Base-by-base conservation (phyloP, 2,329 filamentous ascomycete genomes). In the Didymosphaeria variabile region DNA sequence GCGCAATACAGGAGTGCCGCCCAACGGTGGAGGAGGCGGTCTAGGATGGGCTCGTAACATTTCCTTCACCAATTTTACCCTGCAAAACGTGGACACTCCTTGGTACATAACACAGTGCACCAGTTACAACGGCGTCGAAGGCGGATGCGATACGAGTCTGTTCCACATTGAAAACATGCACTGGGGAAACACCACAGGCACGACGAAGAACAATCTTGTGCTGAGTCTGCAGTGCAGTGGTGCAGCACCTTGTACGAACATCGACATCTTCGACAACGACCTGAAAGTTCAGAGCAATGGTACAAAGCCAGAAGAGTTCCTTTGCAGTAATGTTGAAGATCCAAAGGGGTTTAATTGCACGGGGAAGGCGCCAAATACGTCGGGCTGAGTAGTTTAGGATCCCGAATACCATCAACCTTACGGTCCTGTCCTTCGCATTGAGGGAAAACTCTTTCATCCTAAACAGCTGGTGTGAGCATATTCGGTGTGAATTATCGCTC, bases 11-110 rank as follows among this genome's bases (percentile, higher is more conserved):
- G 81, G 83, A 32, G 82, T 80, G 52, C 83, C 83, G 1, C 85
- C 85, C 4, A 87, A 88, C 65, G 85, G 86, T 17, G 85, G 85
- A 3, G 85, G 85, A 12, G 85, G 83, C 19, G 86, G 85, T 5
- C 65, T 82, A 0, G 85, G 85, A 17, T 77, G 73, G 51, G 73
- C 71, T 2, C 70, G 74, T 23, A 78, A 79, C 40, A 70, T 81
- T 32, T 67, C 63, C 13, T 76, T 77, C 56, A 69, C 67, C 8
- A 68, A 81, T 61, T 66, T 79, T 23, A 60, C 55, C 3, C 44
- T 72, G 12, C 67, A 61, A 10, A 62, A 65, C 5, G 61, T 75
- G 7, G 67, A 70, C 12, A 69, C 68, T 3, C 61, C 72, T 2
- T 70, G 79, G 49, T 58, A 69, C 13, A 74, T 79, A 19, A 76